Base-by-base conservation (phyloP, 139 green algal species). In the Pseudopediastrum boryanum region DNA sequence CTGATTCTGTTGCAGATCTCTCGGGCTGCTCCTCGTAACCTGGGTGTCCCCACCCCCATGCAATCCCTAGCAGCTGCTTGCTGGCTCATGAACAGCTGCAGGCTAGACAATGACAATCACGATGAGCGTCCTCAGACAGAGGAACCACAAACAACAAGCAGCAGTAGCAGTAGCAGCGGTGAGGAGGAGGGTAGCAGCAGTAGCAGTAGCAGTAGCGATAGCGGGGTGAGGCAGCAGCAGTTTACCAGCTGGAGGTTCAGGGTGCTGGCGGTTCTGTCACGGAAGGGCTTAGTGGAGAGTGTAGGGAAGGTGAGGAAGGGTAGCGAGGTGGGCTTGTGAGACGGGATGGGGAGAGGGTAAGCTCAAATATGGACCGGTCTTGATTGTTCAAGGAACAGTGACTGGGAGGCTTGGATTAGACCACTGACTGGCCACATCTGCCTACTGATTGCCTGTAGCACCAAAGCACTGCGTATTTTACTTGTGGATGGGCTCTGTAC, bases 181-280 rank as follows among this genome's bases (percentile, higher is more conserved):
- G n/a, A n/a, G n/a, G n/a, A n/a, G n/a, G n/a, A n/a, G n/a, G n/a
- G n/a, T n/a, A 51, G 4, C 16, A 77, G 31, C 71, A 67, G 36
- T 52, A 67, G n/a, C 46, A 76, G n/a, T 33, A 61, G 43, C 46
- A 31, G 33, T 36, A 67, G 33, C 46, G 36, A 36, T 51, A 77
- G 39, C 39, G 59, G 33, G 43, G 42, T 27, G 54, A 61, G 25
- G 39, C 71, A 70, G 54, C 71, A 78, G 71, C 64, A 72, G 39
- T 78, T 78, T 41, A 69, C 39, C 71, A 78, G 71, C 61, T 78
- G 71, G 56, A 78, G 69, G 42, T 78, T 44, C 27, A n/a, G 71
- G 39, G 71, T 70, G 13, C 71, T 56, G 39, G 71, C 71, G 44
- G 54, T 78, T 16, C 54, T 78, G n/a, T 48, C 71, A 25, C 39